These are phyloP conservation scores for Kwoniella heveanensis DNA, from an alignment of 768 basidiomycete species.

Conservation along the genomic window DNA sequence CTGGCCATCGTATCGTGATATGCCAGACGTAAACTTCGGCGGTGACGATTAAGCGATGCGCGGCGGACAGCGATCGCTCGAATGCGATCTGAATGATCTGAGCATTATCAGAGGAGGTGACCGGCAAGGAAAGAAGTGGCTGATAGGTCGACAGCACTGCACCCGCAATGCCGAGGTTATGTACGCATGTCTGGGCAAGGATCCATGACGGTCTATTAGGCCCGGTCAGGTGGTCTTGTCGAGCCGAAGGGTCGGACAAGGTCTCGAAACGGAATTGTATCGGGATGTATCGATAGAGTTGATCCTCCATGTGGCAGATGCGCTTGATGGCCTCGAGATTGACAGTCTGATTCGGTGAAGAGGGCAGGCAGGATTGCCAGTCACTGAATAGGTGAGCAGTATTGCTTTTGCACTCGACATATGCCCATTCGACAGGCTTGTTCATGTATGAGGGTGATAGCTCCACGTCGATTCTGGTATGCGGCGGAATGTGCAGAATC, in stretches of 20 bases:
- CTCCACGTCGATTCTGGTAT: neutral
- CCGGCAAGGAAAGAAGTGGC: neutral
- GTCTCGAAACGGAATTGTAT: constrained; percentile 1
- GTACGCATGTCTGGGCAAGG: constrained; percentile 9
- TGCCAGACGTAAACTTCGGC: constrained; percentile 11
- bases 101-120: neutral
- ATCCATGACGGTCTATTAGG: constrained; percentile 17
- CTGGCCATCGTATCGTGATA: constrained; percentile 14
- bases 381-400: constrained; percentile 1
- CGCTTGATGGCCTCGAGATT: neutral
- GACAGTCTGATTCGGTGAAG: neutral
- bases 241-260: neutral
- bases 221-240: constrained; percentile 2
- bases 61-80: constrained; percentile 3
- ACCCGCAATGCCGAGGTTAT: neutral
- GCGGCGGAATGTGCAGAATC: neutral
- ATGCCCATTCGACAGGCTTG: constrained; percentile 14
- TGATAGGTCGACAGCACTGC: constrained; percentile 6
- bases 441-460: neutral
- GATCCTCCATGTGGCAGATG: constrained; percentile 3
- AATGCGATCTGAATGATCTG: constrained; percentile 5
- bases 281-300: constrained; percentile 3
- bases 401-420: constrained; percentile 11
- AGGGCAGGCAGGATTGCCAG: neutral
- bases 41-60: constrained; percentile 13